phyloP scores from a whole-genome alignment of 768 basidiomycete species.

The Suillus tomentosus region DNA sequence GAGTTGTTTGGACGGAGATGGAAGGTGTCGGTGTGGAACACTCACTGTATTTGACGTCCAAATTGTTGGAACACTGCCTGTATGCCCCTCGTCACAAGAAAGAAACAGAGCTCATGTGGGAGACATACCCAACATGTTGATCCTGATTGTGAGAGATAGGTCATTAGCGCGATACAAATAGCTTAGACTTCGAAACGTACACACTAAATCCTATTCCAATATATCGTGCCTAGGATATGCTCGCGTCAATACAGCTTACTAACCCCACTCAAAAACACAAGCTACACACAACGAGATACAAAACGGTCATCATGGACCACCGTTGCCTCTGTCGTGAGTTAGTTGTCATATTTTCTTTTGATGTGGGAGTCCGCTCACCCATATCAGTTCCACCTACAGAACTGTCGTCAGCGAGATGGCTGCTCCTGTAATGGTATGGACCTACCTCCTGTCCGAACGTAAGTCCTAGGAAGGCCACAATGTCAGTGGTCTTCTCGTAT shows the following conservation, averaged over 20 bases:
- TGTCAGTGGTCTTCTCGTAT: neutral
- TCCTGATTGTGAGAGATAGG: neutral
- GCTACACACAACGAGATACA: neutral
- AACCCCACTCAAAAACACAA: neutral
- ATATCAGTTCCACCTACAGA: neutral
- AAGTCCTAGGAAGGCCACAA: neutral
- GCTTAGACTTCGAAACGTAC: neutral
- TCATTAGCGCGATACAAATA: neutral
- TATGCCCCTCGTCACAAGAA: neutral
- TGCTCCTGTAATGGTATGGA: neutral
- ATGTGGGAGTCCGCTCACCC: neutral
- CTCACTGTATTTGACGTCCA: neutral
- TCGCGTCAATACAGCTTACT: no score
- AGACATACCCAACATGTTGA: neutral
- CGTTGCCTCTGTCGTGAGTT: neutral
- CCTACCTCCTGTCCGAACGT: neutral
- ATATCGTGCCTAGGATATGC: neutral
- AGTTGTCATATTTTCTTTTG: neutral
- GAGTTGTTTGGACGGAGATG: neutral
- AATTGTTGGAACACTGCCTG: neutral
- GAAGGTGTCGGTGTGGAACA: neutral
- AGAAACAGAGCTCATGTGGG: neutral
- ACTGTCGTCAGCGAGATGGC: neutral
- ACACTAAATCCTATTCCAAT: neutral
- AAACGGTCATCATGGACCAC: neutral